Evolutionary conservation across 345 rosid species (phyloP).

Genomic region (Corymbia maculata): DNA sequence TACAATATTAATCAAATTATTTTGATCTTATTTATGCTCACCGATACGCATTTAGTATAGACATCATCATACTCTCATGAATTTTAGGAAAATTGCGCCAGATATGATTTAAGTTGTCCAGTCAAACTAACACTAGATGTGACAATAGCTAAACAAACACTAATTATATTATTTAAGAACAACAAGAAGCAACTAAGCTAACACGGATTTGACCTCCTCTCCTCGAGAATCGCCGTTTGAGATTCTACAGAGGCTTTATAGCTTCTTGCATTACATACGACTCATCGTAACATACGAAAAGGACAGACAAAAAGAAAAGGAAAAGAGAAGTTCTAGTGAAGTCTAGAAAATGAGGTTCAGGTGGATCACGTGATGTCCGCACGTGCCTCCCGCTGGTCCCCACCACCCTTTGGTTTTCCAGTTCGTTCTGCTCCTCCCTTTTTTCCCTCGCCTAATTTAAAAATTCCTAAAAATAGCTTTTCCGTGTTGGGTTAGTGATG

Average conservation of each 20-base stretch:
- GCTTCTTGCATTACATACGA: not conserved
- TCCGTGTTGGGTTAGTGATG: not conserved
- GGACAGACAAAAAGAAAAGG: not conserved
- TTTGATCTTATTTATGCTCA: accelerated
- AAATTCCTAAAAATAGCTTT: not conserved
- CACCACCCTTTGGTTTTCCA: not conserved
- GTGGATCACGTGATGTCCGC: not conserved
- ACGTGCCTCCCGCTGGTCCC: not conserved
- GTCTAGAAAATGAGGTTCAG: not conserved
- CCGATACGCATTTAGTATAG: not conserved
- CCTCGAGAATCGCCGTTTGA: not conserved
- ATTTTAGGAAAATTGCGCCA: too few relatives aligned
- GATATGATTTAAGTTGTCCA: too few relatives aligned
- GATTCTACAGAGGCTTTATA: not conserved
- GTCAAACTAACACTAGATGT: not conserved
- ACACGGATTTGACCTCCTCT: not conserved
- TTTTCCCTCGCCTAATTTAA: not conserved
- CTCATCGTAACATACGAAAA: not conserved
- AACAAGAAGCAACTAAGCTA: not conserved
- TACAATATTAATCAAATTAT: not conserved
- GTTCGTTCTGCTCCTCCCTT: too few relatives aligned
- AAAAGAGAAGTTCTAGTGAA: not conserved
- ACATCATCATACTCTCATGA: not conserved
- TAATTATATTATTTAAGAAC: not conserved
- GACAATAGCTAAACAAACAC: not conserved